phyloP scores from a whole-genome alignment of 495 filamentous ascomycete genomes.

The Lentithecium fluviatile region DNA sequence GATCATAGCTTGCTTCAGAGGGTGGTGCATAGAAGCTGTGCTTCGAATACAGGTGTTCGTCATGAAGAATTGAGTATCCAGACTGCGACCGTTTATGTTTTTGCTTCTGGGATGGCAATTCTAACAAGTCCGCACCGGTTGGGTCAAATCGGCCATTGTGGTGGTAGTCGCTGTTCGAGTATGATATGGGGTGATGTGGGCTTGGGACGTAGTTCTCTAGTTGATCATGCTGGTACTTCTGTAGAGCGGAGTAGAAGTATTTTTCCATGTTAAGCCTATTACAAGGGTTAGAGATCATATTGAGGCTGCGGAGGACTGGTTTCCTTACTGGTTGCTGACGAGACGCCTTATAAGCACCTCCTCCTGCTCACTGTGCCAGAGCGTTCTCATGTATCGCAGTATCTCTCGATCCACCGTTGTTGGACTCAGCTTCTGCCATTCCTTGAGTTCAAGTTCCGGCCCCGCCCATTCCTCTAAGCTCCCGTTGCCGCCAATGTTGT shows the following conservation, averaged over 20 bases:
- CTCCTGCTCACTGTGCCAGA: constrained; percentile 82
- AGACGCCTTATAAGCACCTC: constrained; percentile 67
- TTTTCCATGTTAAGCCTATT: constrained; percentile 80
- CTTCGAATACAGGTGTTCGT: constrained; percentile 47
- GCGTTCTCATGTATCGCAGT: constrained; percentile 74
- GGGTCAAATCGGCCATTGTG: constrained; percentile 65
- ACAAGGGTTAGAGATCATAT: not conserved
- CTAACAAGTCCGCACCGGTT: constrained; percentile 45
- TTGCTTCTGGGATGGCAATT: constrained; percentile 37
- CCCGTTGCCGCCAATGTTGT: constrained; percentile 40
- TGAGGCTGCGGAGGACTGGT: not conserved
- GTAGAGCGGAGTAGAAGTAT: constrained; percentile 81
- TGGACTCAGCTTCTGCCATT: constrained; percentile 52
- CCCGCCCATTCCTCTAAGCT: constrained; percentile 55
- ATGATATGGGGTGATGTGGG: constrained; percentile 57
- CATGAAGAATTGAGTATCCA: constrained; percentile 69
- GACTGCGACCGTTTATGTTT: constrained; percentile 58
- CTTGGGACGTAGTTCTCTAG: constrained; percentile 74
- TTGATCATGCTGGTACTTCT: constrained; percentile 75
- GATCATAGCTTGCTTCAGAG: constrained; percentile 70
- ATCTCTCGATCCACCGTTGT: constrained; percentile 74
- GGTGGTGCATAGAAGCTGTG: constrained; percentile 47
- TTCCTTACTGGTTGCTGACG: constrained; percentile 65
- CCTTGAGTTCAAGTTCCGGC: constrained; percentile 52
- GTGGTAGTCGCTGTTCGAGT: constrained; percentile 86